These are phyloP conservation scores for Cyberlindnera maritima DNA, from an alignment of 805 yeast genomes.

Conservation along the genomic window DNA sequence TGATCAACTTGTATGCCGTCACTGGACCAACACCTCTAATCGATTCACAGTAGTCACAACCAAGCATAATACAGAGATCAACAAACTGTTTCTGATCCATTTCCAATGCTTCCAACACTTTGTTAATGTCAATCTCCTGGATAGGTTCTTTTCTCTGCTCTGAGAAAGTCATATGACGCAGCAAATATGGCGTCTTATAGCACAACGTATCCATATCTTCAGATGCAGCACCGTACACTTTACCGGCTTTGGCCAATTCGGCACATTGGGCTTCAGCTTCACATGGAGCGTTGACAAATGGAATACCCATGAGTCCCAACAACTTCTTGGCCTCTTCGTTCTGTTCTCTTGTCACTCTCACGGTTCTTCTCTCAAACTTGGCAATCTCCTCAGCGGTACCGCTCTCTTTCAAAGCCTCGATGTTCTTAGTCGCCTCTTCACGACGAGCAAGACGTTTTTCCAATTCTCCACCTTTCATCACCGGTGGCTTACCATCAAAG, in stretches of 20 bases:
- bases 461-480: slow-evolving; percentile 86
- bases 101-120: slow-evolving; percentile 75
- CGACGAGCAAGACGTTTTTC: slow-evolving; percentile 79
- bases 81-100: slow-evolving; percentile 72
- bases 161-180: slow-evolving; percentile 89
- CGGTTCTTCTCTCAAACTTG: slow-evolving; percentile 82
- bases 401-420: slow-evolving; percentile 73
- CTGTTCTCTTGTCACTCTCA: slow-evolving; percentile 83
- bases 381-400: slow-evolving; percentile 76
- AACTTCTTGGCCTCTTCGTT: slow-evolving; percentile 90
- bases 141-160: slow-evolving; percentile 93
- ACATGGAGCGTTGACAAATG: slow-evolving; percentile 90
- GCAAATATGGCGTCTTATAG: slow-evolving; percentile 77
- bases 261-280: slow-evolving; percentile 99
- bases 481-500: slow-evolving; percentile 98
- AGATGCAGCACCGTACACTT: slow-evolving; percentile 95
- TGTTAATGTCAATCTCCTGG: slow-evolving; percentile 68
- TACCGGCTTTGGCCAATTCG: slow-evolving; percentile 80
- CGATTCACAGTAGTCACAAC: slow-evolving; percentile 97
- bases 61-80: slow-evolving; percentile 88
- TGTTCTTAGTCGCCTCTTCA: slow-evolving; percentile 76
- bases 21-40: slow-evolving; percentile 96
- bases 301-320: slow-evolving; percentile 89
- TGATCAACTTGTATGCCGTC: slow-evolving; percentile 84
- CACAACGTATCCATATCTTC: slow-evolving; percentile 99